A percentile compares a stretch with the other conserved stretches of the same genome.
phyloP scores from a whole-genome alignment of 2,329 filamentous ascomycete species.

The Aspergillus costaricaensis region DNA sequence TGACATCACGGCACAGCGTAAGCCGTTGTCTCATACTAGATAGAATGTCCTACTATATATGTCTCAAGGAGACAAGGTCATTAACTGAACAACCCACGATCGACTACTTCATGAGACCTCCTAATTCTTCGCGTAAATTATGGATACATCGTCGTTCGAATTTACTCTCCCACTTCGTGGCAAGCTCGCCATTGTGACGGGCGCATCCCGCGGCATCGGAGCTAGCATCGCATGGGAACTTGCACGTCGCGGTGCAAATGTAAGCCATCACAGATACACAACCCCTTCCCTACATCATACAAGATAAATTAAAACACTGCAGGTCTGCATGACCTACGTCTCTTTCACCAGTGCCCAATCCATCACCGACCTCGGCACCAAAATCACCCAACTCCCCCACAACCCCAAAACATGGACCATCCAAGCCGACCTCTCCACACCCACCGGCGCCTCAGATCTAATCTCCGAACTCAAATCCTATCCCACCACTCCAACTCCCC shows the following conservation, averaged over 20 bases:
- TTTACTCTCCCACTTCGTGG: neutral
- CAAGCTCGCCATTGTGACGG: constrained; percentile 10
- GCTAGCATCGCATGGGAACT: constrained; percentile 1
- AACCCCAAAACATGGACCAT: neutral
- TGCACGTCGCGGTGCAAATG: constrained; percentile 5
- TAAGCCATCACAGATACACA: neutral
- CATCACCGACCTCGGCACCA: neutral
- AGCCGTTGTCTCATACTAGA: neutral
- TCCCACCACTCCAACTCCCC: neutral
- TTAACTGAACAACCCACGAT: neutral
- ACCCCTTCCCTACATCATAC: neutral
- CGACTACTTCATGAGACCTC: neutral
- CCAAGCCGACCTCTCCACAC: constrained; percentile 4
- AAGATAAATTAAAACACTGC: neutral
- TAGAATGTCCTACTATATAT: neutral
- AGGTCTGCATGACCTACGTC: constrained; percentile 10
- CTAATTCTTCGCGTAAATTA: neutral
- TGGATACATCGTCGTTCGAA: neutral
- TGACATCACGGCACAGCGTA: neutral
- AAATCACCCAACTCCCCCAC: neutral
- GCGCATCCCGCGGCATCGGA: constrained; percentile 10
- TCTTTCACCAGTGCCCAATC: neutral
- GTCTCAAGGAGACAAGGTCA: too few relatives aligned
- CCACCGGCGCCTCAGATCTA: neutral
- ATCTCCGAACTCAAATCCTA: neutral